phyloP scores from a whole-genome alignment of 495 filamentous ascomycete species.

The Penicillium paxilli region DNA sequence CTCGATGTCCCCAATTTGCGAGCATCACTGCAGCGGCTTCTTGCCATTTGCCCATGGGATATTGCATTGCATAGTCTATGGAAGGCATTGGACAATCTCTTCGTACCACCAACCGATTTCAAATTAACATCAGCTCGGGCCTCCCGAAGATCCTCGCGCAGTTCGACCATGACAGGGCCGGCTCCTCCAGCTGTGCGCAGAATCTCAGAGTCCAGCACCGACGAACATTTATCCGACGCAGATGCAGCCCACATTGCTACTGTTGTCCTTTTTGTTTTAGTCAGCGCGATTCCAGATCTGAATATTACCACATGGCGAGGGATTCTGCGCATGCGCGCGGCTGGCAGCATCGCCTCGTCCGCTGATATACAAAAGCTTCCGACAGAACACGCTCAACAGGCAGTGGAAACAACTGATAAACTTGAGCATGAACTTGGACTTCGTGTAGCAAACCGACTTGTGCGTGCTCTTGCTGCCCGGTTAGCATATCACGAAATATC shows the following conservation, averaged over 20 bases:
- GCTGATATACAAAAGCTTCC: conserved; percentile 40
- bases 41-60: conserved; percentile 43
- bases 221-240: conserved; percentile 47
- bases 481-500: conserved; percentile 53
- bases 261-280: conserved; percentile 57
- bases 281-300: conserved; percentile 49
- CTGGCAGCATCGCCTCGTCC: conserved; percentile 51
- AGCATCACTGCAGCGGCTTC: conserved; percentile 33
- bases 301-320: conserved; percentile 49
- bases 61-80: conserved; percentile 77
- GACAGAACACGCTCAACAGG: conserved; percentile 23
- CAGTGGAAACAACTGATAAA: conserved; percentile 47
- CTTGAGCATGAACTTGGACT: conserved; percentile 63
- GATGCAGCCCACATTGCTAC: conserved; percentile 59
- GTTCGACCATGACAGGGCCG: conserved; percentile 27
- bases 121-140: conserved; percentile 33
- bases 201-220: conserved; percentile 24
- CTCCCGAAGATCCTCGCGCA: conserved; percentile 38
- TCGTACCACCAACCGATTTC: conserved; percentile 61
- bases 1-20: conserved; percentile 35
- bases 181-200: conserved; percentile 30
- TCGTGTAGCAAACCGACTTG: conserved; percentile 53
- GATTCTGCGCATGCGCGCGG: conserved; percentile 51
- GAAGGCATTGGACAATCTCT: conserved; percentile 67
- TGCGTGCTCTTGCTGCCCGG: conserved; percentile 53